Base-by-base conservation (phyloP, 177 flowering plant genomes). In the Vitis hybrid region DNA sequence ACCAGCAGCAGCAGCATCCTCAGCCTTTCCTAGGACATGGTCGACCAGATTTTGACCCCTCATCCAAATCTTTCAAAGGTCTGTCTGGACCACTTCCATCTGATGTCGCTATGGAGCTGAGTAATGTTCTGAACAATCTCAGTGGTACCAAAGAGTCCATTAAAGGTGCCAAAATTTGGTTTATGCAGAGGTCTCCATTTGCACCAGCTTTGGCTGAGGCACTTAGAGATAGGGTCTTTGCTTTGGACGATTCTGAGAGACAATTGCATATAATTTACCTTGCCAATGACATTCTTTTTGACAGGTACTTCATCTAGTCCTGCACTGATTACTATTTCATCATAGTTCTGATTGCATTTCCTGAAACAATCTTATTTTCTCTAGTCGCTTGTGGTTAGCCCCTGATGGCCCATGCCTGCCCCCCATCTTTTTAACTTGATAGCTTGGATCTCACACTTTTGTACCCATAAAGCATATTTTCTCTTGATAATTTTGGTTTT, bases 121-220 rank as follows among this genome's bases (percentile, higher is more conserved):
- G 61, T 78, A 84, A 76, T 70, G 87, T 95, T 64, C 89, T 95
- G 56, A 87, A 77, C 75, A 90, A 64, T 81, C 94, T 95, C 61
- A 88, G 73, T 78, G 99, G 99, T 59, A 93, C 99, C 11, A 91
- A 95, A 71, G 99, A 95, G 76, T 93, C 99, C 11, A 95, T 95
- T 51, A 95, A 95, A 81, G 86, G 99, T 70, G 97, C 99, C 68
- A 95, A 93, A 79, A 77, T 78, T 54, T 95, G 99, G 99, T 95
- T 95, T 81, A 91, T 95, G 98, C 98, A 93, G 76, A 83, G 99
- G 82, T 87, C 89, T 50, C 85, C 94, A 56, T 95, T 95, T 82
- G 92, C 92, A 55, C 97, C 98, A 3, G 93, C 91, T 71, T 75
- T 95, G 57, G 97, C 97, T 32, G 98, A 90, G 80, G 95, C 97